Conservation (phyloP, 371 early-diverging fungal genomes). For the Actinomortierella wolfii region DNA sequence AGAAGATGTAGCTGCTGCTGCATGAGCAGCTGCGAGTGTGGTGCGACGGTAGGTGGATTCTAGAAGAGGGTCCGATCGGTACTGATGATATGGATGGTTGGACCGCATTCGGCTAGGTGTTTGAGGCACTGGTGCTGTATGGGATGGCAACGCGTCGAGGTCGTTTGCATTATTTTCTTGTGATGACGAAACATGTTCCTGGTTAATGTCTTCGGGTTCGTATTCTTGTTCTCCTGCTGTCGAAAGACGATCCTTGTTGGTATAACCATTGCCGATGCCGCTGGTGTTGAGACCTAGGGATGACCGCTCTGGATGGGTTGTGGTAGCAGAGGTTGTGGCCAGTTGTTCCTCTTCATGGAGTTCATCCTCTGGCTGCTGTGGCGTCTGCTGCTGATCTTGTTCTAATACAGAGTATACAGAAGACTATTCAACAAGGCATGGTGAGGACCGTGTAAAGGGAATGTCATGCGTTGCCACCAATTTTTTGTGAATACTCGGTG, state of each 20-base stretch:
- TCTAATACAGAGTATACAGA: constrained; percentile 27
- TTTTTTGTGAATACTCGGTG: neutral
- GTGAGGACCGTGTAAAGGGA: neutral
- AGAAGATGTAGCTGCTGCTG: neutral
- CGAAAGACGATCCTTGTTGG: constrained; percentile 8
- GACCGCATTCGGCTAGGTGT: neutral
- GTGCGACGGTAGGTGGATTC: neutral
- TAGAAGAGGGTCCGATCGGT: constrained; percentile 5
- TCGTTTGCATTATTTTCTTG: neutral
- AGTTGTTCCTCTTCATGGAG: neutral
- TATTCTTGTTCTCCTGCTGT: neutral
- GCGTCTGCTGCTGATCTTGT: constrained; percentile 11
- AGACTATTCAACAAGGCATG: constrained; percentile 12
- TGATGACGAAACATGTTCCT: neutral
- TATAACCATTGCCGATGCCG: too few relatives aligned
- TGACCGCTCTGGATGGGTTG: neutral
- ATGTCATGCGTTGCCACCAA: neutral
- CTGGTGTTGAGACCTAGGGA: too few relatives aligned
- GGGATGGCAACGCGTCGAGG: neutral
- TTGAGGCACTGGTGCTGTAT: neutral
- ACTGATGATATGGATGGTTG: neutral
- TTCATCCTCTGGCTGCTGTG: constrained; percentile 8
- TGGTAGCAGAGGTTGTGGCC: neutral
- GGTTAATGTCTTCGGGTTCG: neutral
- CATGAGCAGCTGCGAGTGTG: constrained; percentile 8